phyloP scores from a whole-genome alignment of 257 asterid genomes.

The Phtheirospermum japonicum region DNA sequence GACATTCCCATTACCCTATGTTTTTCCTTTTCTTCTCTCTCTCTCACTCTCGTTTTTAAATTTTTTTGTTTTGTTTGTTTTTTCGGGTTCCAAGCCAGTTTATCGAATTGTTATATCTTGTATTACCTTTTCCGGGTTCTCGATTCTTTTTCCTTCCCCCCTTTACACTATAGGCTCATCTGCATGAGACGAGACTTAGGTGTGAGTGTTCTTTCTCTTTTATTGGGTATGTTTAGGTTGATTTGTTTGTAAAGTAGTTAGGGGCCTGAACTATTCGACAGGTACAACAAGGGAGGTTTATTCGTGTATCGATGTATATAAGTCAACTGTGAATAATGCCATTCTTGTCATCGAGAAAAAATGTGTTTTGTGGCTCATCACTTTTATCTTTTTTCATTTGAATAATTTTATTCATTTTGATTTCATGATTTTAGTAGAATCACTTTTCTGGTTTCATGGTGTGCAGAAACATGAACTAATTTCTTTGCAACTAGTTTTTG shows the following conservation, averaged over 20 bases:
- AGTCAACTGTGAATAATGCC: slow-evolving; percentile 21
- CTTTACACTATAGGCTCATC: slow-evolving; percentile 14
- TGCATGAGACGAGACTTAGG: too few species aligned
- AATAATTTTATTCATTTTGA: too few species aligned
- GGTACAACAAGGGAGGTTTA: slow-evolving; percentile 4
- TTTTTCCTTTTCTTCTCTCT: too few species aligned
- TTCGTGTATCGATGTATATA: slow-evolving; percentile 4
- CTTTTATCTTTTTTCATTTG: too few species aligned
- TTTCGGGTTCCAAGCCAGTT: background rate
- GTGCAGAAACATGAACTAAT: too few species aligned
- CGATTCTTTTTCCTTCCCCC: too few species aligned
- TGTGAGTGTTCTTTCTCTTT: too few species aligned
- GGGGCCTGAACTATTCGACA: slow-evolving; percentile 2
- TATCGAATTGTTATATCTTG: slow-evolving; percentile 10
- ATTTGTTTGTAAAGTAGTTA: slow-evolving; percentile 29
- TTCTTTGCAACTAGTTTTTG: too few species aligned
- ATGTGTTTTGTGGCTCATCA: background rate
- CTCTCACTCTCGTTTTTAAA: too few species aligned
- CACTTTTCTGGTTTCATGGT: too few species aligned
- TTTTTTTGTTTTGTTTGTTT: background rate
- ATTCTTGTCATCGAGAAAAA: background rate
- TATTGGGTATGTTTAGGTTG: slow-evolving; percentile 24
- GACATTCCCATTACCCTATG: background rate
- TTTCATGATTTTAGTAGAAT: too few species aligned
- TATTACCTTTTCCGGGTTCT: background rate